Evolutionary conservation across 345 rosid species (phyloP).

Genomic region (Linum tenue): DNA sequence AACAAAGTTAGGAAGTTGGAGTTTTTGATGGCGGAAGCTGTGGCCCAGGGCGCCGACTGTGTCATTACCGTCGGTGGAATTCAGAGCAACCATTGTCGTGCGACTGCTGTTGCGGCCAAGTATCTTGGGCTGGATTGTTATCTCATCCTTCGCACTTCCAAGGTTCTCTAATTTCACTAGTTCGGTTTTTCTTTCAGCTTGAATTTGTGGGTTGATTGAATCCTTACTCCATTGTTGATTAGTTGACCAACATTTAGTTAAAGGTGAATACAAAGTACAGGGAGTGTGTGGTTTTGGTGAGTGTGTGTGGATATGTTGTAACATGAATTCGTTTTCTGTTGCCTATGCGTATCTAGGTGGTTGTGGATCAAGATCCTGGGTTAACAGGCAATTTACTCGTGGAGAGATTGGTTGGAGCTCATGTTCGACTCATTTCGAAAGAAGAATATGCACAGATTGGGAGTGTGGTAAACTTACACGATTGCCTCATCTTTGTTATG

Average conservation of each 20-base stretch:
- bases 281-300: neutral
- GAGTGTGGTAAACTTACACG: constrained; percentile 50
- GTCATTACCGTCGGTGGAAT: constrained; percentile 81
- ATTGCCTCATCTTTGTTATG: neutral
- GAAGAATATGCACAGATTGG: constrained; percentile 83
- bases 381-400: constrained; percentile 78
- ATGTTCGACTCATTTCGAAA: constrained; percentile 69
- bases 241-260: too few relatives aligned
- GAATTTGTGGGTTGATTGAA: neutral
- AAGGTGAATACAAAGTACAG: too few relatives aligned
- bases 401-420: constrained; percentile 83
- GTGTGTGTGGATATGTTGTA: neutral
- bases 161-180: constrained; percentile 28
- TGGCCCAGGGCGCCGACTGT: constrained; percentile 74
- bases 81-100: constrained; percentile 94
- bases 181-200: neutral
- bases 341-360: constrained; percentile 33
- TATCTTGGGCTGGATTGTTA: constrained; percentile 63
- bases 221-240: too few relatives aligned
- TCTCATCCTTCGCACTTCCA: constrained; percentile 71
- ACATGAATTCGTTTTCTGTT: neutral
- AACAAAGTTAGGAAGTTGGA: constrained; percentile 85
- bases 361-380: constrained; percentile 84
- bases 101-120: constrained; percentile 82
- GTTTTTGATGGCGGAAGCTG: constrained; percentile 79